Percentiles rank a stretch among this genome's conserved stretches.
Evolutionary conservation across 805 yeast genomes (phyloP).

Genomic region (Wickerhamomyces chaumierensis): DNA sequence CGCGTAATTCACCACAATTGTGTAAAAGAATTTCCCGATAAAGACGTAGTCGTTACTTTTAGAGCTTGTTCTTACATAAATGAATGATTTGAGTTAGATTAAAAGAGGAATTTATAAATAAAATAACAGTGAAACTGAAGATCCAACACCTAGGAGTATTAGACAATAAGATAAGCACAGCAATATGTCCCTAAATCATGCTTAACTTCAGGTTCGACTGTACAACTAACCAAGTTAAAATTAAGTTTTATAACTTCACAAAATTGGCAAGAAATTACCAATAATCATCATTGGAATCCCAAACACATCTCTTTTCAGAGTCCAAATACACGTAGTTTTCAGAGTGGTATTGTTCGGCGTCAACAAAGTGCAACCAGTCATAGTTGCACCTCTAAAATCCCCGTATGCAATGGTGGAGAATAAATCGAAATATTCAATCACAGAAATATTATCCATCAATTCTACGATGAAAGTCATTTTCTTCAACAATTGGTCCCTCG

Average conservation of each 20-base stretch:
- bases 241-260: slow-evolving; percentile 18
- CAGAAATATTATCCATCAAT: slow-evolving; percentile 78
- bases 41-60: no score
- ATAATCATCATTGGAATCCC: slow-evolving; percentile 96
- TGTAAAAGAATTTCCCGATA: no score
- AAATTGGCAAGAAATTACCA: slow-evolving; percentile 82
- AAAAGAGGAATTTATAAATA: no score
- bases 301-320: slow-evolving; percentile 86
- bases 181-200: no score
- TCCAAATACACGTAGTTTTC: slow-evolving; percentile 81
- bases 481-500: slow-evolving; percentile 51
- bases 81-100: no score
- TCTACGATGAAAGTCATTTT: slow-evolving; percentile 67
- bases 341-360: slow-evolving; percentile 46
- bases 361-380: slow-evolving; percentile 73
- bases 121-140: no score
- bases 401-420: slow-evolving; percentile 83
- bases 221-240: no score
- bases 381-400: slow-evolving; percentile 80
- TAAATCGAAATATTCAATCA: slow-evolving; percentile 76
- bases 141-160: no score
- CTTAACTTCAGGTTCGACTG: no score
- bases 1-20: no score
- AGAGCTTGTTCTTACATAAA: no score
- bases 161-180: no score